Evolutionary conservation across 164 flowering plant species (phyloP).

Genomic region (Liriodendron chinense): DNA sequence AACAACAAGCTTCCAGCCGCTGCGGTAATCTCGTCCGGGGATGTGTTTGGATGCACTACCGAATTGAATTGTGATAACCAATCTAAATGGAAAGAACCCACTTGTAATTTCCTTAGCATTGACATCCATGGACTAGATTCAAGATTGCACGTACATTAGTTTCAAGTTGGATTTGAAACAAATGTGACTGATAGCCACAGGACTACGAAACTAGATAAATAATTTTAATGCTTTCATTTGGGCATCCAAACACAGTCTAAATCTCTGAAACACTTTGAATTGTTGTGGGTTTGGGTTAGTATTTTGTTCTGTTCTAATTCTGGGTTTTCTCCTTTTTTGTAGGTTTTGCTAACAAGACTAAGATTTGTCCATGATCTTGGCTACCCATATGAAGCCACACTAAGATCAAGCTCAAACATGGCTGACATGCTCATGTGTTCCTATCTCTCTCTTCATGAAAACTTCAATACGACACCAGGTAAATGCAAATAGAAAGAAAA

Average conservation of each 20-base stretch:
- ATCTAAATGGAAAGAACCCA: no score
- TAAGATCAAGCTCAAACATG: constrained; percentile 28
- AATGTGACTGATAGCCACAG: background rate
- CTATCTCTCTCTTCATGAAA: constrained; percentile 32
- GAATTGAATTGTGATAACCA: background rate
- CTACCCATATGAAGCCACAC: constrained; percentile 43
- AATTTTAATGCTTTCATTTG: no score
- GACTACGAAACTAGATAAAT: no score
- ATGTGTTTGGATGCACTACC: background rate
- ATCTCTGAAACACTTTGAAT: background rate
- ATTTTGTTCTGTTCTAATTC: background rate
- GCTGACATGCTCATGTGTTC: constrained; percentile 49
- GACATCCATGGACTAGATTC: background rate
- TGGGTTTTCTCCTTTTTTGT: background rate
- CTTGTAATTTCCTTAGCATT: background rate
- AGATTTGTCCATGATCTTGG: constrained; percentile 47
- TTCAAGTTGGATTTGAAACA: background rate
- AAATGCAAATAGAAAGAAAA: background rate
- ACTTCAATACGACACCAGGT: constrained; percentile 38
- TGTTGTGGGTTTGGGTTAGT: no score
- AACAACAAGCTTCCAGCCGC: constrained; percentile 54
- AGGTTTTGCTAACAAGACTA: constrained; percentile 57
- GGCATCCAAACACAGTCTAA: background rate
- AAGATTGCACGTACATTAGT: background rate
- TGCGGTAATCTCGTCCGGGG: constrained; percentile 28